These are phyloP conservation scores for Penicillium odoratum DNA, from an alignment of 495 filamentous ascomycete species.

Conservation along the genomic window DNA sequence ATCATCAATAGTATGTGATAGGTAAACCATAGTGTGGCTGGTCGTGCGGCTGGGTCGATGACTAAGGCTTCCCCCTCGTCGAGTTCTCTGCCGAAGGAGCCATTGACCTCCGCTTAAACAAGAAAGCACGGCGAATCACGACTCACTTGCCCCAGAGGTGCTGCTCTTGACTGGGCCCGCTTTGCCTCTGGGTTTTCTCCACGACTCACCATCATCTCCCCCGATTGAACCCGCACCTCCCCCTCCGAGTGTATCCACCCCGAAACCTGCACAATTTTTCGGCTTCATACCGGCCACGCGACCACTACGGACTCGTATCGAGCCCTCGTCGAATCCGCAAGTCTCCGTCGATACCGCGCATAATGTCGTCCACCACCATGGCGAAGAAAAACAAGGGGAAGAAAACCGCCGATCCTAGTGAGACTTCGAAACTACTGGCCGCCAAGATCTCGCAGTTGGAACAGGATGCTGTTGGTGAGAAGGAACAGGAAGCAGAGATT, in stretches of 20 bases:
- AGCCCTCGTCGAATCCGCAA: neutral
- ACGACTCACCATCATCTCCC: slow-evolving; percentile 1
- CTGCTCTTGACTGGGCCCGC: slow-evolving; percentile 13
- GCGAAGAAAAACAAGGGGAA: slow-evolving; percentile 71
- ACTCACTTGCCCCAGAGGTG: slow-evolving; percentile 23
- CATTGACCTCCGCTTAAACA: slow-evolving; percentile 11
- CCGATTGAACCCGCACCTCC: slow-evolving; percentile 23
- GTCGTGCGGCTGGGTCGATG: slow-evolving; percentile 24
- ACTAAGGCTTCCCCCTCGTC: slow-evolving; percentile 32
- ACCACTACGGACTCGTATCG: slow-evolving; percentile 4
- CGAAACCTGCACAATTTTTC: slow-evolving; percentile 25
- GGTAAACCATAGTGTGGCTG: neutral
- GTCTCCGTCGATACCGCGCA: neutral
- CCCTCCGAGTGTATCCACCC: slow-evolving; percentile 13
- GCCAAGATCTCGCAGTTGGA: slow-evolving; percentile 96
- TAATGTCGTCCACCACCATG: slow-evolving; percentile 47
- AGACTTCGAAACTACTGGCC: slow-evolving; percentile 85
- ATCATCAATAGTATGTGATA: too few species aligned
- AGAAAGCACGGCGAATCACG: slow-evolving; percentile 10
- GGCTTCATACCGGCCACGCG: slow-evolving; percentile 15
- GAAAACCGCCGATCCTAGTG: slow-evolving; percentile 74
- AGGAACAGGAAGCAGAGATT: slow-evolving; percentile 94
- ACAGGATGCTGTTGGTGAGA: slow-evolving; percentile 86
- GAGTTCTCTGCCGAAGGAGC: slow-evolving; percentile 33
- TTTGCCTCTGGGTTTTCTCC: slow-evolving; percentile 23